Evolutionary conservation across 1,139 yeast genomes (phyloP).

Genomic region (Protomyces gravidus): DNA sequence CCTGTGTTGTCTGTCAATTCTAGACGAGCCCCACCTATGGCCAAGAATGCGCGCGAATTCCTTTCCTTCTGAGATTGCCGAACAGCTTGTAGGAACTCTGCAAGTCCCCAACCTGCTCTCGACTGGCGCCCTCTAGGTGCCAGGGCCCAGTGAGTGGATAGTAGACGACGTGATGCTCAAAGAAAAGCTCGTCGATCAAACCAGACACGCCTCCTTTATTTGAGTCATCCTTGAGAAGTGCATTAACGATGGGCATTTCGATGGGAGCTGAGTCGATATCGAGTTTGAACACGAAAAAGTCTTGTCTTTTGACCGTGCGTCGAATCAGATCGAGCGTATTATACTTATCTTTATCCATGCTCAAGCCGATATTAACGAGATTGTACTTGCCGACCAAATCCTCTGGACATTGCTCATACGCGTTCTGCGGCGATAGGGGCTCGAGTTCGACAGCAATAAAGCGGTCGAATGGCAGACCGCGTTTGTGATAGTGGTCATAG

Average conservation of each 20-base stretch:
- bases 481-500: slow-evolving; percentile 13
- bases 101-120: background rate
- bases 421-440: background rate
- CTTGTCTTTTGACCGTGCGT: slow-evolving; percentile 11
- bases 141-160: background rate
- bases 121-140: background rate
- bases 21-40: too few relatives aligned
- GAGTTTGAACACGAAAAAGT: slow-evolving; percentile 22
- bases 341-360: slow-evolving; percentile 11
- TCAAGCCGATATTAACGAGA: slow-evolving; percentile 14
- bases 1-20: too few relatives aligned
- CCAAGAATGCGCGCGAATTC: slow-evolving; percentile 24
- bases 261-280: slow-evolving; percentile 26
- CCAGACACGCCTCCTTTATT: slow-evolving; percentile 6
- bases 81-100: slow-evolving; percentile 9
- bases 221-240: slow-evolving; percentile 4
- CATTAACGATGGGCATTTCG: slow-evolving; percentile 21
- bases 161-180: slow-evolving; percentile 11
- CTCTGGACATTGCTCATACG: slow-evolving; percentile 8
- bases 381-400: slow-evolving; percentile 17
- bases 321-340: slow-evolving; percentile 19
- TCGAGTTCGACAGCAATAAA: slow-evolving; percentile 22
- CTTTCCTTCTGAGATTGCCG: slow-evolving; percentile 2
- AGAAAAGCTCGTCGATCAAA: slow-evolving; percentile 17
- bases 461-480: slow-evolving; percentile 16